phyloP scores from a whole-genome alignment of 1,139 yeast genomes.

The Geotrichum histeridarum region DNA sequence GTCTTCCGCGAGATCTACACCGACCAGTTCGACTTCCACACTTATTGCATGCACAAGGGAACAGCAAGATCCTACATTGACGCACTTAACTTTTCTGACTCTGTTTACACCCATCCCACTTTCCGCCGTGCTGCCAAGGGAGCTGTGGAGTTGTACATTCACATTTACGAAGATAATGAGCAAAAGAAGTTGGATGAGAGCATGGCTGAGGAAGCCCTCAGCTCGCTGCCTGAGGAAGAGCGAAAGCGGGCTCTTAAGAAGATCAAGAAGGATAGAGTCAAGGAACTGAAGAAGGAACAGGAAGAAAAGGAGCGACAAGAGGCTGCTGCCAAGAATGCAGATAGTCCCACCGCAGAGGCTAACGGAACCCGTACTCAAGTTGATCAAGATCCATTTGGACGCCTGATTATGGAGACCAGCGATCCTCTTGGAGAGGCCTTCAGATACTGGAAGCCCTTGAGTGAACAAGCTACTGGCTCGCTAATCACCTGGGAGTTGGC shows the following conservation, averaged over 20 bases:
- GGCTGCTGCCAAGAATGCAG: slow-evolving; percentile 25
- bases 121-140: slow-evolving; percentile 68
- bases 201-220: slow-evolving; percentile 25
- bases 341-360: slow-evolving; percentile 21
- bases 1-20: slow-evolving; percentile 65
- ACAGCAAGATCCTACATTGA: slow-evolving; percentile 79
- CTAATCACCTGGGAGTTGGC: slow-evolving; percentile 41
- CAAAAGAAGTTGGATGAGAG: slow-evolving; percentile 23
- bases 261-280: slow-evolving; percentile 41
- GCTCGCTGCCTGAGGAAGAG: slow-evolving; percentile 34
- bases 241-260: slow-evolving; percentile 35
- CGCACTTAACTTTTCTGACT: slow-evolving; percentile 77
- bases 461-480: slow-evolving; percentile 34
- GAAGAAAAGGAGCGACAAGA: slow-evolving; percentile 12
- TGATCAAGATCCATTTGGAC: slow-evolving; percentile 47
- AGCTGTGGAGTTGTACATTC: slow-evolving; percentile 54
- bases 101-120: slow-evolving; percentile 61
- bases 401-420: slow-evolving; percentile 34
- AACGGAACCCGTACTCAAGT: slow-evolving; percentile 17
- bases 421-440: slow-evolving; percentile 42
- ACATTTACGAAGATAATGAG: slow-evolving; percentile 33
- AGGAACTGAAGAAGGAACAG: slow-evolving; percentile 37
- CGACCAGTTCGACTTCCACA: slow-evolving; percentile 93
- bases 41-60: slow-evolving; percentile 85
- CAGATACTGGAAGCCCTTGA: slow-evolving; percentile 39